Percentiles rank a stretch among this genome's conserved stretches.
These are phyloP conservation scores for Macrophomina pseudophaseolina DNA, from an alignment of 2,329 filamentous ascomycete species.

Conservation along the genomic window DNA sequence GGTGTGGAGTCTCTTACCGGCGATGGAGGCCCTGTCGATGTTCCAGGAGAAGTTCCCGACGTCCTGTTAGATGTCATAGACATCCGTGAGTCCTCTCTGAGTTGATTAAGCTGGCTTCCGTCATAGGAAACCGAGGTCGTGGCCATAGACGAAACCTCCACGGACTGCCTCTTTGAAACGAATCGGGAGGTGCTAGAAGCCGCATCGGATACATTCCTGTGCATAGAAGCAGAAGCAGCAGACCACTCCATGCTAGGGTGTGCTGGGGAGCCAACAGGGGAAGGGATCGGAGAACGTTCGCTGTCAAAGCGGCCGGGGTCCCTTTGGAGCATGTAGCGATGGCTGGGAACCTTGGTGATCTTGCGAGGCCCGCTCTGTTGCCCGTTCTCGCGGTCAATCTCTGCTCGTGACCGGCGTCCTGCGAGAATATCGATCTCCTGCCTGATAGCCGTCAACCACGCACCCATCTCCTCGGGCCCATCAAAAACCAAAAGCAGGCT, in stretches of 20 bases:
- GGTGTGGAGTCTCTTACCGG: conserved; percentile 39
- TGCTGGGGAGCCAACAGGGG: conserved; percentile 40
- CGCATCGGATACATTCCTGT: conserved; percentile 37
- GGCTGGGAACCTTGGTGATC: conserved; percentile 40
- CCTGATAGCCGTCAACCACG: conserved; percentile 72
- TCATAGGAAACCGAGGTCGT: conserved; percentile 44
- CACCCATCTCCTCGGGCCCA: conserved; percentile 74
- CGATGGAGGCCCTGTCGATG: conserved; percentile 43
- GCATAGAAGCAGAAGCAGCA: conserved; percentile 35
- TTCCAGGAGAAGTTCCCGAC: conserved; percentile 41
- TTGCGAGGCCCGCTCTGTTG: conserved; percentile 29
- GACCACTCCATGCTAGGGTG: conserved; percentile 42
- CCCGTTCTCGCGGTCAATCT: conserved; percentile 36
- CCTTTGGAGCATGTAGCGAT: conserved; percentile 45
- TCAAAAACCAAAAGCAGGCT: conserved; percentile 77
- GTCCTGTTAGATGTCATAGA: conserved; percentile 46
- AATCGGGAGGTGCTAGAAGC: conserved; percentile 38
- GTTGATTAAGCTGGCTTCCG: conserved; percentile 42
- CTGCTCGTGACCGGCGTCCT: conserved; percentile 60
- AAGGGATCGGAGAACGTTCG: conserved; percentile 30
- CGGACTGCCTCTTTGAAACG: conserved; percentile 38
- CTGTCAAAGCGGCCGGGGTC: conserved; percentile 40
- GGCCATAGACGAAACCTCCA: conserved; percentile 42
- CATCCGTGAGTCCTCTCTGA: conserved; percentile 43
- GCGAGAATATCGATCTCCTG: conserved; percentile 73